Conservation (phyloP, 1,284 basidiomycete species). For the Lentinus polychrous region DNA sequence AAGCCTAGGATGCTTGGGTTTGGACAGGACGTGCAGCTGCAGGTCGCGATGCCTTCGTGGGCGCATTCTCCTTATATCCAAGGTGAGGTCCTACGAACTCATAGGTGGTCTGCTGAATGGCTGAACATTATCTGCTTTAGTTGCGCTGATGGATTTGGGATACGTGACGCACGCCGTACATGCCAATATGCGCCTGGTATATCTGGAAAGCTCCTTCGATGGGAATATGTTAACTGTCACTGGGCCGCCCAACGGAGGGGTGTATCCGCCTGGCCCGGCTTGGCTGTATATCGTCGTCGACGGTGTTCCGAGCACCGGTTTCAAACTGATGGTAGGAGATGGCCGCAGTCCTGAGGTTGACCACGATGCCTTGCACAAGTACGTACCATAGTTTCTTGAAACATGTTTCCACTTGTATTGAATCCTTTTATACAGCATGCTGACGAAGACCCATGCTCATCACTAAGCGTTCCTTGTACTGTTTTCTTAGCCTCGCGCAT, state of each 20-base stretch:
- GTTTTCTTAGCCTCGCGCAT: no score
- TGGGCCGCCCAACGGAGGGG: constrained; percentile 52
- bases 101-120: neutral
- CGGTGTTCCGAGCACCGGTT: constrained; percentile 62
- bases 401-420: neutral
- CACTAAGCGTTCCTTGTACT: no score
- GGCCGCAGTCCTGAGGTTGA: constrained; percentile 55
- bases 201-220: constrained; percentile 38
- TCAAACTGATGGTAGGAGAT: constrained; percentile 65
- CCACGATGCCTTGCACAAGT: constrained; percentile 48
- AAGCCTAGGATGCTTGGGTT: constrained; percentile 25
- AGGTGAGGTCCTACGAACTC: constrained; percentile 27
- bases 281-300: constrained; percentile 69
- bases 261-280: constrained; percentile 80
- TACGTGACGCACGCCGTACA: constrained; percentile 76
- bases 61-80: constrained; percentile 23
- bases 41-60: constrained; percentile 31
- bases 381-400: constrained; percentile 19
- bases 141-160: constrained; percentile 75
- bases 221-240: constrained; percentile 35
- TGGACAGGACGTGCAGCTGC: constrained; percentile 34
- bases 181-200: constrained; percentile 72
- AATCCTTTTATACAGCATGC: neutral
- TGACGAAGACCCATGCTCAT: constrained; percentile 1
- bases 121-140: constrained; percentile 27